phyloP scores from a whole-genome alignment of 2,329 filamentous ascomycete species.

The Colletotrichum gloeosporioides region DNA sequence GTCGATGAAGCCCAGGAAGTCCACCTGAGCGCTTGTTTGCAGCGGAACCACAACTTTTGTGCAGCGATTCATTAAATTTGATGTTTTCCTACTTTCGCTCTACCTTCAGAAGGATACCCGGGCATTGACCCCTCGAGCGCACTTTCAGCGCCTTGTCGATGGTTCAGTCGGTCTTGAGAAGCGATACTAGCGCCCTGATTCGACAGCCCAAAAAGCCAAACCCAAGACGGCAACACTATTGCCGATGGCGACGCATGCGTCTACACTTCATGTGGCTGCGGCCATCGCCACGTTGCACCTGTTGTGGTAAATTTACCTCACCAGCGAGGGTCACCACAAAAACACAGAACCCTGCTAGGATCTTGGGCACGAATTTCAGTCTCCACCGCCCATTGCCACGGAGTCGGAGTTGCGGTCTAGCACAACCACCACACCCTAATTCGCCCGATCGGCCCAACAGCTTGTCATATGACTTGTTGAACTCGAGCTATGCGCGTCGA shows the following conservation, averaged over 20 bases:
- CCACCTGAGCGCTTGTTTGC: neutral
- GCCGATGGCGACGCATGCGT: constrained; percentile 4
- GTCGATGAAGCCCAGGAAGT: constrained; percentile 7
- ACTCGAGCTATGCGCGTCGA: neutral
- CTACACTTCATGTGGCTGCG: neutral
- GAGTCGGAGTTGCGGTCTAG: neutral
- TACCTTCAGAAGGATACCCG: neutral
- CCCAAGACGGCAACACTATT: constrained; percentile 1
- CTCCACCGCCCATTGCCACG: neutral
- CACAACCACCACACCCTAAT: neutral
- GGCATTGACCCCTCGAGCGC: neutral
- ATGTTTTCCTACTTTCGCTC: neutral
- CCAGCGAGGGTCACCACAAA: neutral
- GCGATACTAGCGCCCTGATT: neutral
- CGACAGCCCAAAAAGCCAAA: neutral
- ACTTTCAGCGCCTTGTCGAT: neutral
- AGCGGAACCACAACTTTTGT: neutral
- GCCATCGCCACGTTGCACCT: constrained; percentile 7
- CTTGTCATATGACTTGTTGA: neutral
- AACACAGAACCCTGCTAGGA: neutral
- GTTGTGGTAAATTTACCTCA: neutral
- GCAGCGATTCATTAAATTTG: neutral
- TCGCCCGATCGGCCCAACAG: neutral
- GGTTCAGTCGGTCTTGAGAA: neutral
- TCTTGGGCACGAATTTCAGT: neutral